Evolutionary conservation across 1,284 basidiomycete species (phyloP).

Genomic region (Cryptococcus maquisensis): DNA sequence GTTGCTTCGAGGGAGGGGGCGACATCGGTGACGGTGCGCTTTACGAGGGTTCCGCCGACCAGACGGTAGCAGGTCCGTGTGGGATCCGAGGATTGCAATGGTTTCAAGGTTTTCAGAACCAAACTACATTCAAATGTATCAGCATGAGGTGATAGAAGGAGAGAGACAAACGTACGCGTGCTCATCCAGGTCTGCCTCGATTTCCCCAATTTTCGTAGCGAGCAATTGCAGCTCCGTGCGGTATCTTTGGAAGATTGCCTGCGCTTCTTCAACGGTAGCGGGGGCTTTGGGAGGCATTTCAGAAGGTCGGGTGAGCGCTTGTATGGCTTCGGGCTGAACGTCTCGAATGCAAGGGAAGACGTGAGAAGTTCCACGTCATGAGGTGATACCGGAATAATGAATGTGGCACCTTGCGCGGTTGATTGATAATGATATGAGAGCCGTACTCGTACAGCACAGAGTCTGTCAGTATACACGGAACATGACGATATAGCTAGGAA

Average conservation of each 20-base stretch:
- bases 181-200: conserved; percentile 89
- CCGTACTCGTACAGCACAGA: too few species aligned
- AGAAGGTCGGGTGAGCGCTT: not conserved
- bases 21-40: conserved; percentile 93
- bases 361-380: too few species aligned
- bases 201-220: conserved; percentile 85
- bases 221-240: conserved; percentile 79
- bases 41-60: conserved; percentile 92
- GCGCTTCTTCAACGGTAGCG: conserved; percentile 38
- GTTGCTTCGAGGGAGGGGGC: conserved; percentile 84
- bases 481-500: too few species aligned
- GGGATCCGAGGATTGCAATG: conserved; percentile 68
- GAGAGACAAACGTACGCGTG: conserved; percentile 54
- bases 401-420: too few species aligned
- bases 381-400: too few species aligned
- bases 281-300: conserved; percentile 42
- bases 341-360: too few species aligned
- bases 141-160: not conserved
- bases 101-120: conserved; percentile 78
- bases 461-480: too few species aligned
- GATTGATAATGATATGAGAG: too few species aligned
- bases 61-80: conserved; percentile 93
- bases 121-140: conserved; percentile 55
- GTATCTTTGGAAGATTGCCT: conserved; percentile 52
- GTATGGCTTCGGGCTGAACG: not conserved